Conservation (phyloP, 192 early-diverging fungal species). For the Neocallimastix lanati region DNA sequence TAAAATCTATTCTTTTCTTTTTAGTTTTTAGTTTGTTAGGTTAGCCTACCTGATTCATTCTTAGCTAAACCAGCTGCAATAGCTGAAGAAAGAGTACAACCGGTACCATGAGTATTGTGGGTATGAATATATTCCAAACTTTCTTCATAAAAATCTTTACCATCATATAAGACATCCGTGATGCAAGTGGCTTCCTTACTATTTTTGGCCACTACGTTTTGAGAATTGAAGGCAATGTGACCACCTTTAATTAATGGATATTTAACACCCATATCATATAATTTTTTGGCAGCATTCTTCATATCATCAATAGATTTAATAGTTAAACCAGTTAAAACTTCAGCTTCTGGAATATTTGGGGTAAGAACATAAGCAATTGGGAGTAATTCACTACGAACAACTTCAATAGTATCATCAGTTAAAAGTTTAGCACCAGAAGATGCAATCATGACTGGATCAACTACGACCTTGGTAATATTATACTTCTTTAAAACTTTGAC, state of each 20-base stretch:
- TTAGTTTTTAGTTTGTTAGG: background rate
- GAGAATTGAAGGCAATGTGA: constrained; percentile 32
- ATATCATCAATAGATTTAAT: constrained; percentile 41
- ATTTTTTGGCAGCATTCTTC: constrained; percentile 28
- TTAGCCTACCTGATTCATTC: constrained; percentile 17
- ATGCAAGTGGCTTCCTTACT: background rate
- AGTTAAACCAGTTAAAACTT: constrained; percentile 24
- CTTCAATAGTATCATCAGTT: constrained; percentile 30
- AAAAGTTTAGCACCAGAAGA: constrained; percentile 50
- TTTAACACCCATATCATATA: constrained; percentile 30
- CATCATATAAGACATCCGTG: constrained; percentile 7
- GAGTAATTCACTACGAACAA: constrained; percentile 30
- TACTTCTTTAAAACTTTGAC: constrained; percentile 18
- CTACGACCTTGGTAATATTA: constrained; percentile 25
- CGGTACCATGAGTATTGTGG: constrained; percentile 66
- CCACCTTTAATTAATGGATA: constrained; percentile 66
- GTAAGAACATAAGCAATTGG: constrained; percentile 56
- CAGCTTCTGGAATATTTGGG: constrained; percentile 71
- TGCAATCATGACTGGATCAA: constrained; percentile 79
- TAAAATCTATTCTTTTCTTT: too few species aligned
- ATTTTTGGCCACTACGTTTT: background rate
- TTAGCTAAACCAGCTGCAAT: constrained; percentile 51
- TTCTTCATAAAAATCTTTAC: background rate
- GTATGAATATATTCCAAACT: constrained; percentile 30
- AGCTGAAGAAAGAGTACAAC: constrained; percentile 69